These are phyloP conservation scores for Phytophthora syringae DNA, from an alignment of 352 stramenopile species.

Conservation along the genomic window DNA sequence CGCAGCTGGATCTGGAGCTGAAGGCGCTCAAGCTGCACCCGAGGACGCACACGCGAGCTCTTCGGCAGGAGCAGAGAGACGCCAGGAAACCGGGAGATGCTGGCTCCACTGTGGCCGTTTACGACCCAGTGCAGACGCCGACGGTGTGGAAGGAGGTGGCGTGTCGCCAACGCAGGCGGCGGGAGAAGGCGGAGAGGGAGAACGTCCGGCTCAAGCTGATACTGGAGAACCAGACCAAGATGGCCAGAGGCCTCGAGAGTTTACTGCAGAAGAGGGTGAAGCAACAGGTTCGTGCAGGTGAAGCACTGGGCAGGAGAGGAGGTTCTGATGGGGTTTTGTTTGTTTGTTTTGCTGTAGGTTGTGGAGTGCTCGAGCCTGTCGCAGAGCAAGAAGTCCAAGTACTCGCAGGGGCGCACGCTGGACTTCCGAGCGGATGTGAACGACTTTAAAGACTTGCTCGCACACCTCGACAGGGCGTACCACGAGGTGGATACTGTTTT, in stretches of 20 bases:
- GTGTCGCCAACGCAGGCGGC: constrained; percentile 43
- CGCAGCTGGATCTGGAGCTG: constrained; percentile 68
- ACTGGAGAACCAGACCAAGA: constrained; percentile 49
- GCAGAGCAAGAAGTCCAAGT: constrained; percentile 42
- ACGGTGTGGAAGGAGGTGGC: constrained; percentile 45
- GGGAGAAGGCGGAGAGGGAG: constrained; percentile 52
- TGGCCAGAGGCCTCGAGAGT: constrained; percentile 41
- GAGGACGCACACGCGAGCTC: constrained; percentile 33
- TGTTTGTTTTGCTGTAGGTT: constrained; percentile 21
- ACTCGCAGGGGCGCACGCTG: constrained; percentile 40
- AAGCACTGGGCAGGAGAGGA: not conserved
- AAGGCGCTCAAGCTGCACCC: constrained; percentile 43
- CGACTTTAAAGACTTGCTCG: constrained; percentile 43
- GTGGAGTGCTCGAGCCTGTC: constrained; percentile 40
- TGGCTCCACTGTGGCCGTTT: constrained; percentile 21
- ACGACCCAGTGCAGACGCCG: constrained; percentile 27
- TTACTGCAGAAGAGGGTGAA: constrained; percentile 42
- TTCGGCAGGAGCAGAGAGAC: constrained; percentile 29
- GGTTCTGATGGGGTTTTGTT: not conserved
- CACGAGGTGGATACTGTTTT: constrained; percentile 47
- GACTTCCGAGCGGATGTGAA: constrained; percentile 44
- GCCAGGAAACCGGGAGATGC: not conserved
- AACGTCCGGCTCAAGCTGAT: constrained; percentile 59
- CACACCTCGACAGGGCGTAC: constrained; percentile 42
- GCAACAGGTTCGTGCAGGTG: constrained; percentile 24